Conservation (phyloP, 164 flowering plant genomes). For the Warburgia ugandensis region DNA sequence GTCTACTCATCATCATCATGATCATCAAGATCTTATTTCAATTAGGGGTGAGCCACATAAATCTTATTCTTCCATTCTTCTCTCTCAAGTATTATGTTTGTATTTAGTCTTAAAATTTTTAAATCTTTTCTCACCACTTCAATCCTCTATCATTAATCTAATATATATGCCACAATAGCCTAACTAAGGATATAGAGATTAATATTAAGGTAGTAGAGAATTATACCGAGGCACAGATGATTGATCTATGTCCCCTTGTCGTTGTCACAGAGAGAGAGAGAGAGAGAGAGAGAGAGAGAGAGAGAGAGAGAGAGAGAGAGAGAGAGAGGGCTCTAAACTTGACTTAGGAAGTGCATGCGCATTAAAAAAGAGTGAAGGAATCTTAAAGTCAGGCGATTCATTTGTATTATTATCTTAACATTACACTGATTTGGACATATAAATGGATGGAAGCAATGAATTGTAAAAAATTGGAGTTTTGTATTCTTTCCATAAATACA, state of each 20-base stretch:
- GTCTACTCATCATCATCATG: too few relatives aligned
- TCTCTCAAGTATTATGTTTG: too few relatives aligned
- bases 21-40: too few relatives aligned
- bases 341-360: conserved; percentile 18
- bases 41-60: too few relatives aligned
- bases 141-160: too few relatives aligned
- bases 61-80: too few relatives aligned
- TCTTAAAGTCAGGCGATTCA: conserved; percentile 27
- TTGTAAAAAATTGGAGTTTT: neutral
- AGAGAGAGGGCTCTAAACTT: conserved; percentile 1
- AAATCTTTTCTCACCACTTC: too few relatives aligned
- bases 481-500: conserved; percentile 17
- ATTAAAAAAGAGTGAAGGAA: conserved; percentile 25
- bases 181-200: too few relatives aligned
- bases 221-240: neutral
- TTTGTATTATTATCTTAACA: conserved; percentile 19
- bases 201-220: neutral
- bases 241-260: neutral
- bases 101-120: too few relatives aligned
- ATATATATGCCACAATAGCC: too few relatives aligned
- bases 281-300: neutral
- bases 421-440: conserved; percentile 20
- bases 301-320: neutral
- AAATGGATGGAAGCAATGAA: conserved; percentile 13
- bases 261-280: neutral